Evolutionary conservation across 441 rosid species (phyloP).

Genomic region (Pelargonium cotyledonis): DNA sequence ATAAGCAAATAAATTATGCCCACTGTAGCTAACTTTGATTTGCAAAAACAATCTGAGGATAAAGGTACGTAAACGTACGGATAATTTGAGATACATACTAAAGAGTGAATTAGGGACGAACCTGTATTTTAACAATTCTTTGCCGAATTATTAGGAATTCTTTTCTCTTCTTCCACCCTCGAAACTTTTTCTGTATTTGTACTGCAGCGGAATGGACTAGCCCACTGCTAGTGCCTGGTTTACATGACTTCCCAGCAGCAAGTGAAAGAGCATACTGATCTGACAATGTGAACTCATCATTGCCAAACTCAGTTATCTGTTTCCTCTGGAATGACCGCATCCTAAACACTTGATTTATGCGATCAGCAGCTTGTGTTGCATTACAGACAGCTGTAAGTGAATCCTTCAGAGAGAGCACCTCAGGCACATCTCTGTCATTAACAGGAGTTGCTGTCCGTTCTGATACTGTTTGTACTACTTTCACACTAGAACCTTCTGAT

Average conservation of each 20-base stretch:
- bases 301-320: slow-evolving; percentile 50
- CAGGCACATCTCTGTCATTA: slow-evolving; percentile 42
- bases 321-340: slow-evolving; percentile 82
- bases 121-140: slow-evolving; percentile 84
- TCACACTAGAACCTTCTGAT: slow-evolving; percentile 24
- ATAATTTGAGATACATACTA: background rate
- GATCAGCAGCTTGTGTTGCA: slow-evolving; percentile 78
- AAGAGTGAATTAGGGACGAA: slow-evolving; percentile 16
- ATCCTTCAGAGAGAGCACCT: slow-evolving; percentile 49
- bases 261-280: slow-evolving; percentile 65
- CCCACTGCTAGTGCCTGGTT: slow-evolving; percentile 44
- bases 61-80: too few species aligned
- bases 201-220: slow-evolving; percentile 65
- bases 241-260: slow-evolving; percentile 45
- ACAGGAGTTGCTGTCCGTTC: slow-evolving; percentile 37
- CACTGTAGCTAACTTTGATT: background rate
- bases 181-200: slow-evolving; percentile 77
- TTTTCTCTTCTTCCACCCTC: slow-evolving; percentile 78
- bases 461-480: slow-evolving; percentile 39
- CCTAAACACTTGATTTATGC: slow-evolving; percentile 76
- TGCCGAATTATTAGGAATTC: slow-evolving; percentile 62
- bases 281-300: slow-evolving; percentile 44
- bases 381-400: slow-evolving; percentile 77
- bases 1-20: background rate
- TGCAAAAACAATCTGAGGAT: background rate